Evolutionary conservation across 2,329 filamentous ascomycete species (phyloP), one percentile per base, ranked within the genome.

Genomic region (Daldinia sp.): DNA sequence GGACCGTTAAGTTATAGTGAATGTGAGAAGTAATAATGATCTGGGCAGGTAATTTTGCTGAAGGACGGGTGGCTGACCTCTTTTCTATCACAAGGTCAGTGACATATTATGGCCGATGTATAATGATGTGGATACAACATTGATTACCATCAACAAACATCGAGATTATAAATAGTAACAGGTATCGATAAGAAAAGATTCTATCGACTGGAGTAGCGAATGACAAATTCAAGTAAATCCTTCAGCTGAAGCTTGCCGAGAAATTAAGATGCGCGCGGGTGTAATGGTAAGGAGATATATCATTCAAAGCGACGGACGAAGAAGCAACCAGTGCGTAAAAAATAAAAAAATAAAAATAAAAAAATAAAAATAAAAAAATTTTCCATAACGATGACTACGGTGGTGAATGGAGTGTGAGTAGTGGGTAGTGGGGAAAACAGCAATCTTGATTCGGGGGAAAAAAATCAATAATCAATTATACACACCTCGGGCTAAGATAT

Each of bases 221-320:
- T 71, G 55, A 59, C 56, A 72, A 70, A 73, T 74, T 75, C 70
- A 76, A 75, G 75, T 74, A 73, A 66, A 73, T 74, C 66, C 65
- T 74, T 72, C 71, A 76, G 76, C 71, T 72, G 72, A 75, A 67
- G 68, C 72, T 72, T 77, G 75, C 75, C 76, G 77, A 78, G 70
- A 78, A 69, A 78, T 77, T 78, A 73, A 74, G 72, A 72, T 72
- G 73, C 23, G 52, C 45, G 47, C 49, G 34, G 49, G 49, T 34
- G 50, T n/a, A 37, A 34, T 17, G 17, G 25, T 37, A 60, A 50
- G 29, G 37, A 61, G 57, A 41, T 39, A 48, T 41, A n/a, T 32
- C 43, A 23, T 57, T 34, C 27, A 53, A 39, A 19, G 43, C 23
- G 13, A 37, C 7, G 41, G n/a, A 47, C 43, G 39, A 51, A 21